Evolutionary conservation across 768 basidiomycete species (phyloP), one percentile per base, ranked within the genome.

Genomic region (Leccinum broughii): DNA sequence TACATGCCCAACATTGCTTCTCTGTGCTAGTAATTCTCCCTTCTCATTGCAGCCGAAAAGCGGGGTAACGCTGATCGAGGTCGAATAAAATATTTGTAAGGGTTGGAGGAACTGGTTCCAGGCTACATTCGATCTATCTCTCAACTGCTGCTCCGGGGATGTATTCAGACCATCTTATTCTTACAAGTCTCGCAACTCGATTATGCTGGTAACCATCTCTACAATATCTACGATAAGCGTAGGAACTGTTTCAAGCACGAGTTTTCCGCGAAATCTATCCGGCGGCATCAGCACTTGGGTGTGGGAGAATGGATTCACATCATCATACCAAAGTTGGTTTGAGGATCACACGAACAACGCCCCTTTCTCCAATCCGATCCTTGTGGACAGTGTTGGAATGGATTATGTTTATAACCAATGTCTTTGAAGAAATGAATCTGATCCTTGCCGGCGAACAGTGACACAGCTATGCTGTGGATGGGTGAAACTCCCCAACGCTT

Each of bases 381-480:
- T 74, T 87, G 84, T 0, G 89, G 89, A 72, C 95, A 94, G 73
- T 94, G 93, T 72, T 94, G 92, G 85, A 98, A 98, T 11, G 94
- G 93, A 66, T 92, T 88, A 67, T 98, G 95, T 35, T 87, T 83
- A 72, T 97, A 98, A 3, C 88, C 95, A 56, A 98, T 92, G 69
- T 98, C 94, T 64, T 89, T 84, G 81, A 98, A 98, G 78, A 93
- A 98, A 73, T 97, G 92, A 39, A 98, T 87, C 74, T 94, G 90
- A 17, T 93, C 89, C 71, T 92, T 95, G 71, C 82, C 82, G 0
- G 93, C 89, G 65, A 98, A 92, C 11, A 98, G 78, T 0, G 95
- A 89, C 1, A 90, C 95, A 35, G 91, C 96, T 59, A 98, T 94
- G 56, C 88, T 91, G 69, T 94, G 92, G 9, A 94, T 85, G 10